Base-by-base conservation (phyloP, 1,139 yeast genomes). In the Hemisphaericaspora lyxosophila region DNA sequence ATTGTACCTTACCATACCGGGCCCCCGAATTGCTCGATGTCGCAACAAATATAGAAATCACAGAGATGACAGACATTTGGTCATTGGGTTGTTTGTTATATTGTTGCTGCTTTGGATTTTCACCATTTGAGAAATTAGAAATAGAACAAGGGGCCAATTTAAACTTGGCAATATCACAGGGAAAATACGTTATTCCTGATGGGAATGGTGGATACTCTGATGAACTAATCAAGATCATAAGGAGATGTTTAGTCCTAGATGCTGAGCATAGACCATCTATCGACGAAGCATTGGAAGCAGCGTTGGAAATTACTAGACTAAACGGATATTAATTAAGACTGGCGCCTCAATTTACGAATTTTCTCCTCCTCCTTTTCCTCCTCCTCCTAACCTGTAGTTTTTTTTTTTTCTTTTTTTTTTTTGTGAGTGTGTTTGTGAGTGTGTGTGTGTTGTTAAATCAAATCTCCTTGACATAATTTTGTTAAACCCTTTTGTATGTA, bases 11-110 rank as follows among this genome's bases (percentile, higher is more conserved):
- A 42, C 92, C 95, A 0, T 90, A 85, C 58, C 66, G 96, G 27
- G 96, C 97, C 0, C 97, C 97, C 0, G 97, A 90, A 54, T 67
- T 90, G 33, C 67, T 89, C 42, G 94, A 87, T 50, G 85, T 88
- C 36, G 79, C 78, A 36, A 77, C 87, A 0, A 82, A 82, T 34
- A 59, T 76, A 11, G 60, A 62, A 4, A 70, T 90, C 33, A 80
- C 82, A 42, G 95, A 85, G 54, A 74, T 77, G 39, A 82, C 85
- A 4, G 97, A 90, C 55, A 78, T 90, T 14, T 90, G 97, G 97
- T 84, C 95, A 5, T 60, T 89, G 24, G 97, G 97, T 0, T 88
- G 97, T 54, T 68, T 88, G 1, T 56, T 88, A 17, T 90, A 85
- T 60, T 78, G 90, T 1, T 64, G 87, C 47, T 73, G 92, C 60